Evolutionary conservation across 768 basidiomycete genomes (phyloP), one percentile per base, ranked within the genome.

Genomic region (Psilocybe cyanescens): DNA sequence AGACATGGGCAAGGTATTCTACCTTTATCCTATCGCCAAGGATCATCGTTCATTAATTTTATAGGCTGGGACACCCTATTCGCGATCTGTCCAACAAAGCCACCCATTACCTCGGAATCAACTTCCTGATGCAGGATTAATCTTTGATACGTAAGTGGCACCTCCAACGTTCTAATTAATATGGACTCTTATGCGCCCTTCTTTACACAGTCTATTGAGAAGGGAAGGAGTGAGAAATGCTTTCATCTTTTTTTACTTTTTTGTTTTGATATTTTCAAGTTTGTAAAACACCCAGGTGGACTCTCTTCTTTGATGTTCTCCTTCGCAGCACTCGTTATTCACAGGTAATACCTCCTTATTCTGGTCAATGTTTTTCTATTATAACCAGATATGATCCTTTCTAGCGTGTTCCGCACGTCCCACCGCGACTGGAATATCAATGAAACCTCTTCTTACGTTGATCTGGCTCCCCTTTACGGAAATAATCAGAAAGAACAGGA

Each of bases 391-490:
- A 12, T 44, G 33, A 17, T 33, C 4, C 14, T 50, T 47, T 17
- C 53, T 67, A 92, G 90, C 49, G 86, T 93, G 57, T 96, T 96
- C 84, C 91, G 91, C 46, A 95, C 94, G 0, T 85, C 86, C 9
- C 90, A 91, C 71, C 73, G 68, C 8, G 78, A 90, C 52, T 78
- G 80, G 14, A 82, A 81, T 67, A 86, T 92, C 66, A 96, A 96
- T 74, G 84, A 93, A 70, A 94, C 94, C 1, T 91, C 91, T 0
- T 89, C 91, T 11, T 96, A 96, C 68, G 87, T 95, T 54, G 94
- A 96, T 68, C 82, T 96, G 1, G 85, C 87, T 2, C 91, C 92
- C 2, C 75, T 96, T 29, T 96, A 96, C 68, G 94, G 94, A 0
- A 84, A 90, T 60, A 84, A 86, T 65, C 83, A 89, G 65, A 77